phyloP scores from a whole-genome alignment of 257 asterid genomes.

The Solanum verrucosum region DNA sequence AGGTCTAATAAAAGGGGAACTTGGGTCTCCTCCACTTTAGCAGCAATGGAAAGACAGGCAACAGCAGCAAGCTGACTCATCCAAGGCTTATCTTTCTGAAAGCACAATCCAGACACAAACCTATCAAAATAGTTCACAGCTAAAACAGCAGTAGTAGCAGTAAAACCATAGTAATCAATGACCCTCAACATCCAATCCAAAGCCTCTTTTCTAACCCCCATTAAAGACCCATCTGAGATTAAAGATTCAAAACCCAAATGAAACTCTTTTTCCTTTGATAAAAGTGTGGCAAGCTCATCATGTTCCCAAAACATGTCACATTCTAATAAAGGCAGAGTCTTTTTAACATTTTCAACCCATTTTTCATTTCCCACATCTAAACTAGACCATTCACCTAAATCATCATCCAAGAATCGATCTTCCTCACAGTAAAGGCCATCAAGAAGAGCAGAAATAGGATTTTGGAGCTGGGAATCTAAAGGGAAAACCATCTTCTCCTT shows the following conservation, averaged over 20 bases:
- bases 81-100: slow-evolving; percentile 93
- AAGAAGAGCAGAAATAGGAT: slow-evolving; percentile 30
- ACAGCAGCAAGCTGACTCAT: slow-evolving; percentile 87
- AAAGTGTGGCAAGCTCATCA: slow-evolving; percentile 49
- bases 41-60: slow-evolving; percentile 93
- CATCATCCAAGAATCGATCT: slow-evolving; percentile 51
- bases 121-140: slow-evolving; percentile 68
- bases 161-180: slow-evolving; percentile 47
- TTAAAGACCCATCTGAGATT: slow-evolving; percentile 32
- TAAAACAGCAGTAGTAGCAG: slow-evolving; percentile 50
- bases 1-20: slow-evolving; percentile 77
- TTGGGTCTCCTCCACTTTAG: slow-evolving; percentile 88
- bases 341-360: slow-evolving; percentile 12
- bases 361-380: slow-evolving; percentile 11
- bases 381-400: slow-evolving; percentile 17
- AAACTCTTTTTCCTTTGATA: slow-evolving; percentile 47
- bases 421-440: slow-evolving; percentile 80
- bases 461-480: slow-evolving; percentile 36
- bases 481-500: slow-evolving; percentile 37
- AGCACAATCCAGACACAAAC: slow-evolving; percentile 41
- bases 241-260: slow-evolving; percentile 4
- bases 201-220: slow-evolving; percentile 45
- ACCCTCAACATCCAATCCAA: slow-evolving; percentile 69
- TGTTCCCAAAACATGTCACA: slow-evolving; percentile 83
- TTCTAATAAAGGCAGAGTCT: slow-evolving; percentile 29